Base-by-base conservation (phyloP, 2,329 filamentous ascomycete species). In the Fusarium coffeatum region DNA sequence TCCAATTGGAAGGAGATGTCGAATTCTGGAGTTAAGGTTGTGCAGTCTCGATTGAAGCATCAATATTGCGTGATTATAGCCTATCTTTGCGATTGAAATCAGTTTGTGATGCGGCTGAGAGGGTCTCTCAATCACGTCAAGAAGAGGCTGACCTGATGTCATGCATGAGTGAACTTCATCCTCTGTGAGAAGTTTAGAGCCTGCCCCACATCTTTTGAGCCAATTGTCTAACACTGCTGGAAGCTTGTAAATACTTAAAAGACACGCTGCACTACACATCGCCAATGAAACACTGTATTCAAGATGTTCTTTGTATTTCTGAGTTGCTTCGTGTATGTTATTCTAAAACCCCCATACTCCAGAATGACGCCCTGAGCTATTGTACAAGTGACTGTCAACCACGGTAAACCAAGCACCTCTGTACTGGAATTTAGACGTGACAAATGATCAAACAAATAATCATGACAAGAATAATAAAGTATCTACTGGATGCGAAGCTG, bases 401-500 rank as follows among this genome's bases (percentile, higher is more conserved):
- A 40, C 2, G 10, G 22, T 22, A n/a, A 50, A 42, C 15, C 23
- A 27, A 32, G 15, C 28, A 23, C 37, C 42, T 43, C 10, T 37
- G 42, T 34, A 27, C 22, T 28, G 13, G 10, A n/a, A 18, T 20
- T 42, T 22, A 16, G 49, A 8, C 18, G 23, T 18, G 16, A 55
- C 27, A 45, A 30, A 30, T 37, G 37, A 32, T 8, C 8, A 47
- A 56, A 28, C 32, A 61, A 28, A 32, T 20, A 56, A 28, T 48
- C 25, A 25, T 32, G 16, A 40, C 11, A 28, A 15, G 11, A 30
- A 4, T 2, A 40, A 34, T 12, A 43, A 20, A 46, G n/a, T 23
- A 28, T 55, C 51, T 59, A 73, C 55, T 70, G 71, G 13, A 78
- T 68, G 7, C 77, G 73, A 32, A 78, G 59, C 27, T 77, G 68